Percentiles rank a stretch among this genome's conserved stretches.
These are phyloP conservation scores for Cystobasidium onofrii DNA, from an alignment of 768 basidiomycete species.

Conservation along the genomic window DNA sequence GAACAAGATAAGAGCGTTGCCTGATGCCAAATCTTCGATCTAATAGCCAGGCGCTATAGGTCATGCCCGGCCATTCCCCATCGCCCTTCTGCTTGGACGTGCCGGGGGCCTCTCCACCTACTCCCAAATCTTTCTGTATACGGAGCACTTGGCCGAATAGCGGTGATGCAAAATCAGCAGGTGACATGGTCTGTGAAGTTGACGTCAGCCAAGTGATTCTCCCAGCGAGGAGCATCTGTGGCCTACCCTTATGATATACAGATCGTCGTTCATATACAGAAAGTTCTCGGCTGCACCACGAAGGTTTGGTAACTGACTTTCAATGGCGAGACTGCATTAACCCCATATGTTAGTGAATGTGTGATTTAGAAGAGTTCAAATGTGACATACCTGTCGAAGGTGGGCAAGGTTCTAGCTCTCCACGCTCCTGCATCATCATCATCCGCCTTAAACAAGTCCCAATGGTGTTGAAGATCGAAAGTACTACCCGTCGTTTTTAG, in stretches of 20 bases:
- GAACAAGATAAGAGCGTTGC: background rate
- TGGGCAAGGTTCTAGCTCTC: slow-evolving; percentile 31
- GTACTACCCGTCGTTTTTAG: slow-evolving; percentile 4
- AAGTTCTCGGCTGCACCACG: background rate
- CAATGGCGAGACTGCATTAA: slow-evolving; percentile 24
- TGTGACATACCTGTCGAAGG: slow-evolving; percentile 36
- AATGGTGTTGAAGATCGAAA: background rate
- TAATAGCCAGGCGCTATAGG: background rate
- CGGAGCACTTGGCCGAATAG: slow-evolving; percentile 46
- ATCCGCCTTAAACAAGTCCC: background rate
- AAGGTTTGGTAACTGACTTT: slow-evolving; percentile 19
- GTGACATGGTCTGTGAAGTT: slow-evolving; percentile 18
- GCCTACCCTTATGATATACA: slow-evolving; percentile 43
- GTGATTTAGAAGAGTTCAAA: too few species aligned
- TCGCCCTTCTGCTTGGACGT: slow-evolving; percentile 43
- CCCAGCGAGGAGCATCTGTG: background rate
- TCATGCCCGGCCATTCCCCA: slow-evolving; percentile 42
- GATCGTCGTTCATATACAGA: slow-evolving; percentile 48
- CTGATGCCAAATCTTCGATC: slow-evolving; percentile 6
- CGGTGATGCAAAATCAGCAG: slow-evolving; percentile 14
- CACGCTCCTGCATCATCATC: slow-evolving; percentile 10
- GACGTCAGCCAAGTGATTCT: background rate
- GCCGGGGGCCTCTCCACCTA: slow-evolving; percentile 45
- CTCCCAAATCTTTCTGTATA: slow-evolving; percentile 43
- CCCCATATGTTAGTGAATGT: background rate